A percentile compares a stretch with the other conserved stretches of the same genome.
Conservation (phyloP, 176 grass and related monocot species). For the Microstegium vimineum region DNA sequence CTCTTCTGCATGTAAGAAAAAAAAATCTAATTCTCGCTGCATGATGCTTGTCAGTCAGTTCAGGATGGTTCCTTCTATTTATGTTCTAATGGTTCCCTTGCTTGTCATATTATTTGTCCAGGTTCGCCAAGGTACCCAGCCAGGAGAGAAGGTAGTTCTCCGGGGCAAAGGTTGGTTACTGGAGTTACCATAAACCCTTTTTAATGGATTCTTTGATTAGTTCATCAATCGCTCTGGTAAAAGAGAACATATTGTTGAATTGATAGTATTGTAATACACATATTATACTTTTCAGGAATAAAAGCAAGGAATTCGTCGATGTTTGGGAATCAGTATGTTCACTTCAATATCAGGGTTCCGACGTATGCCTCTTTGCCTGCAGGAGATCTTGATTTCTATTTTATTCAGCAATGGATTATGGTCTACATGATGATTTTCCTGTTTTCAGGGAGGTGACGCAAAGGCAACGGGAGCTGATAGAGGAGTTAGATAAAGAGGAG, state of each 20-base stretch:
- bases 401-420: neutral
- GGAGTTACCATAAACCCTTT: neutral
- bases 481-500: slow-evolving; percentile 79
- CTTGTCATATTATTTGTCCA: slow-evolving; percentile 22
- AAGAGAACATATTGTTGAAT: neutral
- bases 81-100: neutral
- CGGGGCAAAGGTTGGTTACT: slow-evolving; percentile 70
- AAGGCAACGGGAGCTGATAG: slow-evolving; percentile 57
- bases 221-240: neutral
- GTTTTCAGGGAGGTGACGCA: slow-evolving; percentile 60
- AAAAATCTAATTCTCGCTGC: too few species aligned
- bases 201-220: neutral
- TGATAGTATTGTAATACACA: neutral
- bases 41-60: neutral
- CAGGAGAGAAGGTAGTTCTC: slow-evolving; percentile 81
- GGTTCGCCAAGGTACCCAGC: slow-evolving; percentile 88
- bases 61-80: neutral
- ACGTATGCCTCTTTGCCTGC: slow-evolving; percentile 37
- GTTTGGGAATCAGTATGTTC: slow-evolving; percentile 81
- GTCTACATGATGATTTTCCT: neutral
- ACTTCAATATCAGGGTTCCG: slow-evolving; percentile 78
- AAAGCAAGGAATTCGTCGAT: slow-evolving; percentile 53
- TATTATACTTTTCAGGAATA: slow-evolving; percentile 53
- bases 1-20: too few species aligned
- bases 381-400: neutral